phyloP scores from a whole-genome alignment of 2,329 filamentous ascomycete genomes.

The Zymoseptoria crescenta region DNA sequence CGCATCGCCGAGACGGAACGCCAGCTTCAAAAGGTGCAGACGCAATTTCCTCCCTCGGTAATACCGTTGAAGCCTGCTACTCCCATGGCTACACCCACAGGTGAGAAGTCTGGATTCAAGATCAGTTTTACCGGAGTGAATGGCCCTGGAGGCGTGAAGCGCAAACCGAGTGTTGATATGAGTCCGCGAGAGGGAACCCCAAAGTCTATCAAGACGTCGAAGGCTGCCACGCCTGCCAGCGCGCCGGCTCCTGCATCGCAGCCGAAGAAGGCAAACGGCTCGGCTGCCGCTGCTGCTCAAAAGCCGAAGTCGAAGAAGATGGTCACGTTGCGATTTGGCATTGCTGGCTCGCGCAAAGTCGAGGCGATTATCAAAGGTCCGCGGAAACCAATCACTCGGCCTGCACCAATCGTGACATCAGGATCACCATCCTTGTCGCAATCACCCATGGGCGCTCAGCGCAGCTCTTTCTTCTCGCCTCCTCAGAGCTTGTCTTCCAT shows the following conservation, averaged over 20 bases:
- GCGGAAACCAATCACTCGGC: slow-evolving; percentile 4
- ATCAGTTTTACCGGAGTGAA: slow-evolving; percentile 11
- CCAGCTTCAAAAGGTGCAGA: slow-evolving; percentile 3
- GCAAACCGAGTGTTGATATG: slow-evolving; percentile 20
- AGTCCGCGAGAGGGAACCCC: slow-evolving; percentile 18
- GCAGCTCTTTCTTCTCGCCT: slow-evolving; percentile 5
- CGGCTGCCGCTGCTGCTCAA: neutral
- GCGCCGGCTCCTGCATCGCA: slow-evolving; percentile 1
- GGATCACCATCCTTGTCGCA: neutral
- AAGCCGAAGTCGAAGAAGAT: slow-evolving; percentile 1
- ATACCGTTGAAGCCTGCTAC: slow-evolving; percentile 1
- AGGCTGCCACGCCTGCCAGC: slow-evolving; percentile 12
- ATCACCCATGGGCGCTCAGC: neutral
- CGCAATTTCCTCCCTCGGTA: neutral
- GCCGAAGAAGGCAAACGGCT: slow-evolving; percentile 2
- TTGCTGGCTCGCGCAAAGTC: slow-evolving; percentile 9
- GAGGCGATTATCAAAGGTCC: slow-evolving; percentile 16
- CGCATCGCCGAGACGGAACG: neutral
- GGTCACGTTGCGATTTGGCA: slow-evolving; percentile 10
- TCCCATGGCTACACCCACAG: neutral
- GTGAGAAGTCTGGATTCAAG: slow-evolving; percentile 19
- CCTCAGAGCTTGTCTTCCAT: slow-evolving; percentile 7
- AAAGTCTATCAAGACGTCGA: slow-evolving; percentile 21
- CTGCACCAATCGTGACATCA: neutral
- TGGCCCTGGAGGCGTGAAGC: slow-evolving; percentile 14